Base-by-base conservation (phyloP, 2,329 filamentous ascomycete species). In the Aureobasidium mangrovei region DNA sequence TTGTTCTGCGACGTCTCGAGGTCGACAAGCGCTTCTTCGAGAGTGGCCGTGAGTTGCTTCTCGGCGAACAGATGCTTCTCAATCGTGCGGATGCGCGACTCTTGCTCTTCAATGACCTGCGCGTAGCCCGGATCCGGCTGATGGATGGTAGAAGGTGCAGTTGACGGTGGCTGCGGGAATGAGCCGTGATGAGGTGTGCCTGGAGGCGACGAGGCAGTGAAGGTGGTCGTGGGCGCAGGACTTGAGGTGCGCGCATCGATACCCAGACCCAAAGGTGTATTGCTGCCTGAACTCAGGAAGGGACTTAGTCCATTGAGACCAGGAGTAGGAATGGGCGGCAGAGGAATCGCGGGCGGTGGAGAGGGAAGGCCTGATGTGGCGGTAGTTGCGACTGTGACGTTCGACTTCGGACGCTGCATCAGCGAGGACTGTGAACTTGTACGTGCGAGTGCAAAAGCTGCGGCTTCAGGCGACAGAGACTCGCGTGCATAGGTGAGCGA, bases 21-120 rank as follows among this genome's bases (percentile, higher is more conserved):
- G 64, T 98, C 93, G 2, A 89, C 91, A 31, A 98, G 82, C 5
- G 93, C 93, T 72, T 97, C 91, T 70, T 98, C 93, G 38, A 98
- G 80, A 2, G 91, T 97, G 45, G 88, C 85, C 0, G 91, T 98
- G 56, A 98, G 83, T 69, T 97, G 91, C 68, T 95, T 95, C 76
- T 98, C 93, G 3, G 93, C 93, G 60, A 87, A 86, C 27, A 98
- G 80, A 66, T 97, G 90, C 75, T 96, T 97, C 76, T 98, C 91
- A 59, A 98, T 95, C 5, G 89, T 94, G 57, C 87, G 85, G 66
- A 98, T 94, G 59, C 91, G 90, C 41, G 88, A 87, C 68, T 98
- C 93, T 69, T 96, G 91, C 63, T 98, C 93, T 65, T 97, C 91
- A 57, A 91, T 82, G 28, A 62, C 59, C 76, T 89, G 94, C 18